These are phyloP conservation scores for Blastocystis sp. DNA, from an alignment of 352 stramenopile species.

Conservation along the genomic window DNA sequence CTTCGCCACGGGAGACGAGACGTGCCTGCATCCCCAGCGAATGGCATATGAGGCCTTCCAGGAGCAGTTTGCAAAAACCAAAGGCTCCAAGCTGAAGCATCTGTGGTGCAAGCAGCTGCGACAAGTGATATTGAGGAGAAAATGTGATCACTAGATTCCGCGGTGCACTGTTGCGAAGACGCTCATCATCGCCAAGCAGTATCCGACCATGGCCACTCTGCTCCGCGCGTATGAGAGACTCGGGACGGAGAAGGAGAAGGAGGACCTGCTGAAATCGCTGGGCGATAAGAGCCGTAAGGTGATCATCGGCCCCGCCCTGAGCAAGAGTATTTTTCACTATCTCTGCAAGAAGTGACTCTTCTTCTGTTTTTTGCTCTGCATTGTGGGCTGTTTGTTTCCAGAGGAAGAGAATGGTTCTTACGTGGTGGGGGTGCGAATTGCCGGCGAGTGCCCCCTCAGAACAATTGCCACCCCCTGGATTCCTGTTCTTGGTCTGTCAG, in stretches of 20 bases:
- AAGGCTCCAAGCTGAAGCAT: constrained; percentile 6
- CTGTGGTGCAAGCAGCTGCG: constrained; percentile 55
- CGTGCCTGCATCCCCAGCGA: constrained; percentile 51
- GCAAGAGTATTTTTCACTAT: constrained; percentile 59
- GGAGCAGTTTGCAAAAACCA: constrained; percentile 33
- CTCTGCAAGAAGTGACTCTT: constrained; percentile 8
- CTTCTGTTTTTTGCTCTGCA: constrained; percentile 27
- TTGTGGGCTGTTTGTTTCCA: constrained; percentile 24
- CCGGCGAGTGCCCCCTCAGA: neutral
- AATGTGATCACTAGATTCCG: constrained; percentile 34
- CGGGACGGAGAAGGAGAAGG: constrained; percentile 33
- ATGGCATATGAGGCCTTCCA: constrained; percentile 28
- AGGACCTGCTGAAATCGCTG: constrained; percentile 48
- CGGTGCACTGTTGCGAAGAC: constrained; percentile 52
- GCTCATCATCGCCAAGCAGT: constrained; percentile 16
- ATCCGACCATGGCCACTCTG: constrained; percentile 43
- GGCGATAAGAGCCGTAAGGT: constrained; percentile 19
- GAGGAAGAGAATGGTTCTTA: neutral
- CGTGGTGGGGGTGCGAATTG: neutral
- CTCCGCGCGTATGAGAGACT: neutral
- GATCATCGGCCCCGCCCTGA: constrained; percentile 36
- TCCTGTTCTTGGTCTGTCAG: constrained; percentile 38
- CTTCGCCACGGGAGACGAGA: constrained; percentile 22
- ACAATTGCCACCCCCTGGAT: constrained; percentile 24
- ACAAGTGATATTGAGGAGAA: neutral